Base-by-base conservation (phyloP, 139 green algal genomes). In the Micromonas pusilla region DNA sequence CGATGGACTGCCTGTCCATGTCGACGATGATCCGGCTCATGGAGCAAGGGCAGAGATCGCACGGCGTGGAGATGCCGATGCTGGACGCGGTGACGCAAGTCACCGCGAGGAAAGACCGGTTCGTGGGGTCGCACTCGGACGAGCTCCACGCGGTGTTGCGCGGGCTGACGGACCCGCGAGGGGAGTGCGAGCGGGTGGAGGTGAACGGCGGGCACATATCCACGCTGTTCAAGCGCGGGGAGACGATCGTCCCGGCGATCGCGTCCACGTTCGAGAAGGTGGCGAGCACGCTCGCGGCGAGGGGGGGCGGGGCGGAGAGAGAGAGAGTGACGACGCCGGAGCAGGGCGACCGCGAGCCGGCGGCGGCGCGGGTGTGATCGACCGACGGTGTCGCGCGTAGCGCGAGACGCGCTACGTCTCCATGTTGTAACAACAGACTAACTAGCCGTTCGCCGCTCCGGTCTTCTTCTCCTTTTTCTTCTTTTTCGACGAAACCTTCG, bases 381-480 rank as follows among this genome's bases (percentile, higher is more conserved):
- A n/a, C n/a, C n/a, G n/a, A n/a, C n/a, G n/a, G n/a, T n/a, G n/a
- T n/a, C n/a, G n/a, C n/a, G n/a, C n/a, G n/a, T n/a, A n/a, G n/a
- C n/a, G n/a, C n/a, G n/a, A n/a, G n/a, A n/a, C n/a, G n/a, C n/a
- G n/a, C n/a, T n/a, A n/a, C n/a, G n/a, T n/a, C n/a, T n/a, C n/a
- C n/a, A n/a, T n/a, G 16, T 6, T 76, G 70, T 54, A 63, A 2
- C 21, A 63, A 36, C 26, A 36, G 2, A 67, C 26, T 33, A 32
- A 30, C 66, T 73, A 30, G 23, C 23, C 66, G n/a, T 73, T 53
- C 2, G 34, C 66, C 37, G 34, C 25, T 25, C 16, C 71, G 30
- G 54, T 76, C 71, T 78, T 78, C 3, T 78, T 78, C 2, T 45
- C 2, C 73, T 79, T 68, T 62, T 79, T 79, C 45, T 62, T 63